Evolutionary conservation across 768 basidiomycete genomes (phyloP), one percentile per base, ranked within the genome.

Genomic region (Lentinula sp.): DNA sequence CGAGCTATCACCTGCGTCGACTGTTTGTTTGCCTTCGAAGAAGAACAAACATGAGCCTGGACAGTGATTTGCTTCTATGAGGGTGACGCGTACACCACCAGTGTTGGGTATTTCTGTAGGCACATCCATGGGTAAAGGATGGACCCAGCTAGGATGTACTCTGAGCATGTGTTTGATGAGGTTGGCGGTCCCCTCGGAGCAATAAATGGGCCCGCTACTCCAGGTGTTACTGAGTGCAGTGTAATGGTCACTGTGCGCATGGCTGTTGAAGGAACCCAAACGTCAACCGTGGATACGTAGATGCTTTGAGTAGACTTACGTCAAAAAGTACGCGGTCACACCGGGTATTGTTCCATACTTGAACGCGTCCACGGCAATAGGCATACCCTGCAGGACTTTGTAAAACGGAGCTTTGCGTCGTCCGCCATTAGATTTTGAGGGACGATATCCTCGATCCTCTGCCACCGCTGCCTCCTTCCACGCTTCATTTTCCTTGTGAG

Each of bases 51-150:
- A 93, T 2, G 95, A 97, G 4, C 97, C 97, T 5, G 97, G 97
- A 71, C 96, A 98, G 69, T 98, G 97, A 70, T 99, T 98, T 9
- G 96, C 97, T 68, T 97, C 93, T n/a, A 99, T 93, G 43, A 95
- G 83, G 1, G 94, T 98, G 4, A 98, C 95, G 40, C 75, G 78
- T 39, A 98, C 92, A 2, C 95, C 95, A 31, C 85, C 84, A 0
- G 93, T 93, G 65, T 91, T 74, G 0, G 96, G 93, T 59, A 97
- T 80, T 37, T 84, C 70, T 0, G 84, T 87, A 0, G 93, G 81
- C 0, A 76, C 76, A 71, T 97, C 84, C 82, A 94, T 84, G 1
- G 93, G 91, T 3, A 98, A 78, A 5, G 93, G 85, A 67, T 89
- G 81, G 0, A 99, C 88, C 93, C 93, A 98, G 75, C 89, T 84